These are phyloP conservation scores for Chimonanthus praecox DNA, from an alignment of 164 flowering plant species.

Conservation along the genomic window DNA sequence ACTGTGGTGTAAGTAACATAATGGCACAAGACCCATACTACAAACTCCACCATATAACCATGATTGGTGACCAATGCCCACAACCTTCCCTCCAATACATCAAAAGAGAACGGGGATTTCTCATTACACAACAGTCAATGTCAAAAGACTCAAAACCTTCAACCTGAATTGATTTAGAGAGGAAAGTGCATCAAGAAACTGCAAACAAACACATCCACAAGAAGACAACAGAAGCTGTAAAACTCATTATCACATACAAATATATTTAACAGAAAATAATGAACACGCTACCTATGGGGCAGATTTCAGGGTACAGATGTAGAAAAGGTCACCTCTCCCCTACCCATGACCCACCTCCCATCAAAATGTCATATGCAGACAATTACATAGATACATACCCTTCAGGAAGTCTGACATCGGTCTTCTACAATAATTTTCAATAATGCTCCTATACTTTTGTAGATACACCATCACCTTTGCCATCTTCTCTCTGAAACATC, in stretches of 20 bases:
- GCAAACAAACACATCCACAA: not conserved
- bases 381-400: not conserved
- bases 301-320: not conserved
- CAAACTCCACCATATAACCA: too few relatives aligned
- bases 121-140: too few relatives aligned
- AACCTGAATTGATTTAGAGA: too few relatives aligned
- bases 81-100: too few relatives aligned
- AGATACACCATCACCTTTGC: conserved; percentile 45
- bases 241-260: not conserved
- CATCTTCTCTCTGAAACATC: conserved; percentile 64
- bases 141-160: too few relatives aligned
- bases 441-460: not conserved
- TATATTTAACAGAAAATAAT: too few relatives aligned
- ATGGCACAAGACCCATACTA: too few relatives aligned
- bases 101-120: too few relatives aligned
- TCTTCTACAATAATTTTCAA: not conserved
- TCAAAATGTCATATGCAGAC: not conserved
- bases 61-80: too few relatives aligned
- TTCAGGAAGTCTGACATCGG: not conserved
- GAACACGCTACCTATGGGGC: not conserved
- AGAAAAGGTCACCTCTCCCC: not conserved
- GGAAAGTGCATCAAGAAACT: too few relatives aligned
- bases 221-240: not conserved
- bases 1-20: too few relatives aligned
- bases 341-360: not conserved